Base-by-base conservation (phyloP, 164 flowering plant species). In the Pachysandra terminalis region DNA sequence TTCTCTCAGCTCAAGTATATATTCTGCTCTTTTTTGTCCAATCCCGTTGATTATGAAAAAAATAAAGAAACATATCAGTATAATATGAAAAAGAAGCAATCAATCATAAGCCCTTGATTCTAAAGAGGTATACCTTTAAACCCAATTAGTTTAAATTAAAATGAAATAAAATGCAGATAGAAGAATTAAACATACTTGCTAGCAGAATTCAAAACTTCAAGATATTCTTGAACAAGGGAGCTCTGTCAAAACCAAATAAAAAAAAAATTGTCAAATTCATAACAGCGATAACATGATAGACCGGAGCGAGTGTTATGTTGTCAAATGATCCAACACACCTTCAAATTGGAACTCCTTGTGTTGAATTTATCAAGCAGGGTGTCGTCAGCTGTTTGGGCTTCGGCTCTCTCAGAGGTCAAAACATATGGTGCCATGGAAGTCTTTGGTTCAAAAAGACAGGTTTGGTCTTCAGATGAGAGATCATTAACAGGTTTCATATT, bases 141-240 rank as follows among this genome's bases (percentile, higher is more conserved):
- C 72, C 80, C 75, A 79, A 26, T n/a, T 23, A 95, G 80, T 25
- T 16, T 51, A 21, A 48, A 53, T 40, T n/a, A 65, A 25, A 12
- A 27, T 21, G 35, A 23, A 19, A 56, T 59, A 28, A 16, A 32
- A 10, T 49, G 35, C 19, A 24, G 32, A 25, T 37, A n/a, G 45
- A 59, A 49, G 48, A 63, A 57, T 17, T 21, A 26, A 49, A 66
- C 77, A 75, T 80, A 90, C 98, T 81, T 85, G 89, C 80, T 87
- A 25, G 97, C 98, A 19, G 84, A 67, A 62, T 92, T 95, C 73
- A 95, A 72, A 82, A 95, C 84, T 48, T 80, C 84, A 54, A 90
- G 76, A 63, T 87, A 95, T 68, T 90, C 94, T 77, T 87, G 79
- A 35, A 76, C 68, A 23, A 95, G 88, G 24, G 82, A 79, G 77